Evolutionary conservation across 257 asterid species (phyloP), one percentile per base, ranked within the genome.

Genomic region (Gynochthodes officinalis): DNA sequence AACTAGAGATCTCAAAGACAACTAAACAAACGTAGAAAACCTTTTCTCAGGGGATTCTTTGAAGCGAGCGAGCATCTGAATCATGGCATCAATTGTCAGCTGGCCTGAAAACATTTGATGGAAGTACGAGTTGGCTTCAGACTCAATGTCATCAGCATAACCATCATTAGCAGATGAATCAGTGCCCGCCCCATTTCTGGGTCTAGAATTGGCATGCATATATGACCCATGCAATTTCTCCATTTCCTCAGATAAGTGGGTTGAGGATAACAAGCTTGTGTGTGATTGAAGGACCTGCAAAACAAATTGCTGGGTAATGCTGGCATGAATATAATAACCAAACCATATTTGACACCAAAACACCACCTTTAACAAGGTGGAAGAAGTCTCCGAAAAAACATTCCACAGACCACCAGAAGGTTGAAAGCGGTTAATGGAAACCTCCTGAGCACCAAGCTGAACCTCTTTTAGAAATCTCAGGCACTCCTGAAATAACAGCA

Each of bases 21-120:
- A 40, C 46, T 52, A n/a, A 11, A 23, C 19, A 44, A 57, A 59
- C 23, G 23, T 28, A 54, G 64, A 3, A 28, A 67, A 89, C 99
- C 99, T 89, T 82, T 81, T 83, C 64, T 87, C 96, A 12, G 86
- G 71, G 74, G 98, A 89, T 82, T 90, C 98, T 82, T 89, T 92
- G 82, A 88, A 89, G 48, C 85, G 87, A 58, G 96, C 78, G 55
- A 95, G 98, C 97, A 90, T 87, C 75, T 86, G 92, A 82, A 95
- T 87, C 80, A 86, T 85, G 58, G 83, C 84, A 46, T 92, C 98
- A 77, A 86, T 70, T 61, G 87, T 64, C 80, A 89, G 89, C 81
- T 87, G 85, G 76, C 91, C 88, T 77, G 95, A 84, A 82, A 95
- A 95, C 96, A 95, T 85, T 85, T 89, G 89, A 69, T 92, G 97